Conservation (phyloP, 306 rosid species). For the Trifolium dubium region DNA sequence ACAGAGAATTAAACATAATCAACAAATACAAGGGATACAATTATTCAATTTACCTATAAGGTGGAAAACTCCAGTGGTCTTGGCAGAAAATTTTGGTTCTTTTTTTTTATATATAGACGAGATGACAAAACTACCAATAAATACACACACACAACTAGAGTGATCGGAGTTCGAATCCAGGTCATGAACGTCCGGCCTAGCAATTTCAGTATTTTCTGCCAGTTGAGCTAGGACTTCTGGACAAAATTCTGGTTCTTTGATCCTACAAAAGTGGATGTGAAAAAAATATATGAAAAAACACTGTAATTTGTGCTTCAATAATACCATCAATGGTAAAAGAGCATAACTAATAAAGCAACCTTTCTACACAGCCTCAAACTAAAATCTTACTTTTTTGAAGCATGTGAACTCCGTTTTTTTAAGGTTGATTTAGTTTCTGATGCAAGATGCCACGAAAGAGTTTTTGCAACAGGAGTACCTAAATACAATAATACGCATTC, state of each 20-base stretch:
- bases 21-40: conserved; percentile 9
- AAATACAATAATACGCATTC: conserved; percentile 18
- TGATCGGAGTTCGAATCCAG: too few relatives aligned
- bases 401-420: conserved; percentile 58
- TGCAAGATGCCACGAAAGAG: conserved; percentile 96
- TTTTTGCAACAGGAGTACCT: conserved; percentile 71
- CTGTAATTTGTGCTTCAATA: not conserved
- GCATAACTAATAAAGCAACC: conserved; percentile 8
- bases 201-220: too few relatives aligned
- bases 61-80: conserved; percentile 70
- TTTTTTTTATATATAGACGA: too few relatives aligned
- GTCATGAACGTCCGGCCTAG: too few relatives aligned
- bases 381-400: conserved; percentile 57
- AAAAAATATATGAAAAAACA: conserved; percentile 13
- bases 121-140: too few relatives aligned
- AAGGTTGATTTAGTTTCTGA: conserved; percentile 84
- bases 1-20: not conserved
- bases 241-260: conserved; percentile 50
- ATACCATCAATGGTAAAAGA: conserved; percentile 15
- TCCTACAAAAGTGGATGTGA: conserved; percentile 51
- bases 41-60: conserved; percentile 61
- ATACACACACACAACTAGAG: too few relatives aligned
- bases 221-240: too few relatives aligned
- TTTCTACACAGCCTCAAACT: conserved; percentile 1
- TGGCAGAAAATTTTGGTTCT: conserved; percentile 54